Base-by-base conservation (phyloP, 2,329 filamentous ascomycete genomes). In the Bipolaris victoriae region DNA sequence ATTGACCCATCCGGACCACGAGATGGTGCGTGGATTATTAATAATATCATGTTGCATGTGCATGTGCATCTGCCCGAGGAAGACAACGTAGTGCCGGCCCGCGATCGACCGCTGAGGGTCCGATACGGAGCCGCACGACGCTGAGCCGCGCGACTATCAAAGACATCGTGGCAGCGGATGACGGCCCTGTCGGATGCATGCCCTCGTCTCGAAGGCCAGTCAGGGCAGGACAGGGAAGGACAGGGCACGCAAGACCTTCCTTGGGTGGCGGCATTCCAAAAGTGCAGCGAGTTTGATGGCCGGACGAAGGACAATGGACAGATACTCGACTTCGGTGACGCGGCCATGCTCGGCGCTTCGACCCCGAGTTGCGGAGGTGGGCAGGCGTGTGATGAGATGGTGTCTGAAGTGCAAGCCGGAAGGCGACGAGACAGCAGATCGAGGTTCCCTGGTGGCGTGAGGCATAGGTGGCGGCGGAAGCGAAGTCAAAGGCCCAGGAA, bases 161-260 rank as follows among this genome's bases (percentile, higher is more conserved):
- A 46, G 47, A 47, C 46, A 45, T 50, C 39, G 49, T 55, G 31
- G 46, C 39, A 41, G 44, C 36, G 51, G 18, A 26, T 20, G 10
- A 31, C 18, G 16, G 18, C 37, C 35, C 33, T 22, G 10, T 39
- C 20, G 46, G 26, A 46, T 33, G 22, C 22, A 39, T 7, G 20
- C 35, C 22, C 43, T 47, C 29, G 43, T 43, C 20, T 48, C 49
- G 11, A 29, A 43, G 45, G 33, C 29, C 29, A 7, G 10, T 3
- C 29, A 31, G 10, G 29, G 29, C 10, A 31, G 29, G 10, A 3
- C 29, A 13, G 10, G 10, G 2, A 3, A 31, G 29, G 29, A 3
- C 46, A 29, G 18, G 37, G 48, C 33, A 49, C 52, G 49, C 47
- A 55, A 51, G 37, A 55, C 35, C 33, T 55, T 49, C 52, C 52